Percentiles rank a stretch among this genome's conserved stretches.
phyloP scores from a whole-genome alignment of 306 rosid genomes.

The Vicia sativa region DNA sequence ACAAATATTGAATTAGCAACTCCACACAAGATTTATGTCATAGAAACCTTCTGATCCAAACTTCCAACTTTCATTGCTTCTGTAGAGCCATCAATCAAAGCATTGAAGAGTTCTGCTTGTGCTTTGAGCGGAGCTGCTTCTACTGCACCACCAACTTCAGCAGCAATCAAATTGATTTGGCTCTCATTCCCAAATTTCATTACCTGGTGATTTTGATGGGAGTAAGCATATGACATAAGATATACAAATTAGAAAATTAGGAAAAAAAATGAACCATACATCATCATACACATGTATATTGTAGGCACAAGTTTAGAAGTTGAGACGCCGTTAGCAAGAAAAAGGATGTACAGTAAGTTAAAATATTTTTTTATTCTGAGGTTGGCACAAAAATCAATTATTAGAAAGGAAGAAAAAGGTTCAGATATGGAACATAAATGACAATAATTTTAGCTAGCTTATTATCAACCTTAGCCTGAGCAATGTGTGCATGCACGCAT shows the following conservation, averaged over 20 bases:
- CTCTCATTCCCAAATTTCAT: constrained; percentile 11
- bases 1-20: constrained; percentile 16
- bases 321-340: neutral
- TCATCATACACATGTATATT: constrained; percentile 2
- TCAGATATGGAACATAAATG: neutral
- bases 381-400: no score
- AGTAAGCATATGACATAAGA: constrained; percentile 6
- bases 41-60: constrained; percentile 79
- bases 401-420: neutral
- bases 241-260: constrained; percentile 12
- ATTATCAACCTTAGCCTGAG: no score
- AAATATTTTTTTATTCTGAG: no score
- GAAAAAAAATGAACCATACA: constrained; percentile 22
- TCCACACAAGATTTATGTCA: constrained; percentile 15
- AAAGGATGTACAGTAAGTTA: neutral
- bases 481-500: no score
- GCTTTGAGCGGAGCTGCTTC: constrained; percentile 42
- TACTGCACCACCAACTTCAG: constrained; percentile 11
- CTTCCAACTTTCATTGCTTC: constrained; percentile 81
- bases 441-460: no score
- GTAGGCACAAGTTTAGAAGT: constrained; percentile 6
- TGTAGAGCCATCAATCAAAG: constrained; percentile 79
- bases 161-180: neutral
- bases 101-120: constrained; percentile 78
- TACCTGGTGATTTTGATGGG: neutral